Evolutionary conservation across 768 basidiomycete genomes (phyloP), one percentile per base, ranked within the genome.

Genomic region (Calocybe indica): DNA sequence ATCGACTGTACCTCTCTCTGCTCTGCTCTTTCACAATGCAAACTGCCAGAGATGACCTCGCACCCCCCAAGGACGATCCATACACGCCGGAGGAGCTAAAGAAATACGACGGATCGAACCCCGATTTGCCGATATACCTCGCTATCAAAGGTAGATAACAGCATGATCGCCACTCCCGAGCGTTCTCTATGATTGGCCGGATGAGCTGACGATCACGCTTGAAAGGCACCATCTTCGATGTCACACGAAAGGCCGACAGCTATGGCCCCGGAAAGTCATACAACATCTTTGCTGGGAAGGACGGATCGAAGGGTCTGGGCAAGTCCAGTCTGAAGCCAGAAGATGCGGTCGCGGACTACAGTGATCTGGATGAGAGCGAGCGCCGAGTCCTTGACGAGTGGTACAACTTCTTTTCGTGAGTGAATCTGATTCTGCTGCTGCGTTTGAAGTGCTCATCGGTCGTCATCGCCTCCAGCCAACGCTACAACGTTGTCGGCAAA

Each of bases 241-340:
- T 99, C 6, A 71, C 86, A 0, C 69, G 71, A 50, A 97, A 95
- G 65, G 68, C 69, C 31, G 92, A 96, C 51, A 87, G 92, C 55
- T 99, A 99, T 57, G 95, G 95, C 2, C 73, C 77, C 2, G 91
- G 89, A 3, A 71, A 73, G 22, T 81, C 85, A 4, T 92, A 93
- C 66, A 76, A 80, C 55, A 66, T 95, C 15, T 97, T 98, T 62
- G 91, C 93, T 32, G 95, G 93, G 40, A 95, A 89, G 68, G 95
- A 99, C 59, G 95, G 84, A 0, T 94, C 91, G 6, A 81, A 75
- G 53, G 95, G 87, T 0, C 72, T 99, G 6, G 95, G 92, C 37
- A 84, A 83, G 81, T 92, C 90, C 44, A 93, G 89, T 57, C 68
- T 96, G 55, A 88, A 90, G 46, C 66, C 72, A 5, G 86, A 92